Conservation (phyloP, 768 basidiomycete genomes). For the Suillus subluteus region DNA sequence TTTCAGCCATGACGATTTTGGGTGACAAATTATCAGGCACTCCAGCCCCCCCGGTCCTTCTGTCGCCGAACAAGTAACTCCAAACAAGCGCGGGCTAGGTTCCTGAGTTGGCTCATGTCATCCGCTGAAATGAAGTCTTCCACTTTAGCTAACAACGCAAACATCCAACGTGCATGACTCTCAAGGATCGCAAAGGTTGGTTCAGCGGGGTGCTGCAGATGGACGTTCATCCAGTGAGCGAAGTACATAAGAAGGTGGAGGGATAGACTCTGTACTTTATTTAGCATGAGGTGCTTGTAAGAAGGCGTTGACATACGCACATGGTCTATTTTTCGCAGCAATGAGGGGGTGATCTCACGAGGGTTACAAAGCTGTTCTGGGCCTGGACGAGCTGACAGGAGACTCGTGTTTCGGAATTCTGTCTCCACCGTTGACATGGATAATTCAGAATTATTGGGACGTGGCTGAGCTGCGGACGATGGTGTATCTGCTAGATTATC, state of each 20-base stretch:
- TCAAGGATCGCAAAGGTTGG: constrained; percentile 48
- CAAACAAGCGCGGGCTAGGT: constrained; percentile 72
- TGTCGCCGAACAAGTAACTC: constrained; percentile 39
- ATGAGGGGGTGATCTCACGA: constrained; percentile 60
- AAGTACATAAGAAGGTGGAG: constrained; percentile 85
- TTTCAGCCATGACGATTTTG: constrained; percentile 39
- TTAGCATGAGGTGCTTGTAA: constrained; percentile 14
- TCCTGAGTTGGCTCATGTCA: constrained; percentile 77
- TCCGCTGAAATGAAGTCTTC: constrained; percentile 74
- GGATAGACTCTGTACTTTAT: constrained; percentile 55
- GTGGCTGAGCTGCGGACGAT: constrained; percentile 46
- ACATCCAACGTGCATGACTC: constrained; percentile 77
- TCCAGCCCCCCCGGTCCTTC: constrained; percentile 14
- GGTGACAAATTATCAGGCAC: constrained; percentile 4
- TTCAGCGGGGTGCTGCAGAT: constrained; percentile 49
- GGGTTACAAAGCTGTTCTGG: constrained; percentile 22
- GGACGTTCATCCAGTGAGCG: constrained; percentile 74
- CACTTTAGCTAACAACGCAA: constrained; percentile 68
- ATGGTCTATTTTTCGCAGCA: constrained; percentile 67
- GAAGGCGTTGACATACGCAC: constrained; percentile 40
- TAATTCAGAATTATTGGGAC: constrained; percentile 17
- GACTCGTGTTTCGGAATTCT: neutral
- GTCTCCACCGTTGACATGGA: neutral
- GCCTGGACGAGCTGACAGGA: no score
- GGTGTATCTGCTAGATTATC: constrained; percentile 41